Conservation (phyloP, 768 basidiomycete species). For the Leccinum ochraceum region DNA sequence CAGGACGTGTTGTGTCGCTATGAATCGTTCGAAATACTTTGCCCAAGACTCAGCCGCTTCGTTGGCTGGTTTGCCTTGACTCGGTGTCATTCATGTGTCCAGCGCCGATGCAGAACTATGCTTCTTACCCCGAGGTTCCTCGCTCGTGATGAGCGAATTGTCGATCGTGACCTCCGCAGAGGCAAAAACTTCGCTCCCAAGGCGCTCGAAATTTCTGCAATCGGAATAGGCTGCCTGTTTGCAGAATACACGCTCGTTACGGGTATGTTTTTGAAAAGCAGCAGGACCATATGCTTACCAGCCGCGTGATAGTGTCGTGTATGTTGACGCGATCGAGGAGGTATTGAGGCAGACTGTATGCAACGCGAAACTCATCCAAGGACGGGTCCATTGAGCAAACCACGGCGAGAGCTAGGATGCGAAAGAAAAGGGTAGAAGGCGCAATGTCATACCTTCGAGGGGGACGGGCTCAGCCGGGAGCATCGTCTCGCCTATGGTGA, state of each 20-base stretch:
- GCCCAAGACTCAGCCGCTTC: conserved; percentile 26
- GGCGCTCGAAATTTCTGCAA: conserved; percentile 28
- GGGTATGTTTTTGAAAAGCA: not conserved
- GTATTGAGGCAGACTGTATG: conserved; percentile 24
- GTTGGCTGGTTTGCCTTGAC: conserved; percentile 15
- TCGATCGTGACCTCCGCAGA: conserved; percentile 24
- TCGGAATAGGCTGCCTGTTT: conserved; percentile 26
- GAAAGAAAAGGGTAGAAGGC: not conserved
- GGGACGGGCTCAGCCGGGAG: conserved; percentile 11
- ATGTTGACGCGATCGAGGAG: conserved; percentile 29
- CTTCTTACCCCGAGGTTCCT: conserved; percentile 20
- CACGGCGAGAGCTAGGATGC: not conserved
- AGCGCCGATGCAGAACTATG: not conserved
- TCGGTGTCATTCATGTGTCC: conserved; percentile 6
- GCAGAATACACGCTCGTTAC: not conserved
- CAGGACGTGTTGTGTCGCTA: conserved; percentile 24
- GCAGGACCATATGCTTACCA: conserved; percentile 18
- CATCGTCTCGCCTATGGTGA: not conserved
- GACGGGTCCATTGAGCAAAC: conserved; percentile 10
- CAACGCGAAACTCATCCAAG: conserved; percentile 7
- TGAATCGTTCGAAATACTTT: conserved; percentile 24
- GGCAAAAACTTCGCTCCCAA: conserved; percentile 30
- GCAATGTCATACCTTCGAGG: conserved; percentile 12
- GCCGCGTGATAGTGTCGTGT: conserved; percentile 28
- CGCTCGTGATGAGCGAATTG: conserved; percentile 21